Evolutionary conservation across 805 yeast species (phyloP).

Genomic region (Wickerhamiella shivajii): DNA sequence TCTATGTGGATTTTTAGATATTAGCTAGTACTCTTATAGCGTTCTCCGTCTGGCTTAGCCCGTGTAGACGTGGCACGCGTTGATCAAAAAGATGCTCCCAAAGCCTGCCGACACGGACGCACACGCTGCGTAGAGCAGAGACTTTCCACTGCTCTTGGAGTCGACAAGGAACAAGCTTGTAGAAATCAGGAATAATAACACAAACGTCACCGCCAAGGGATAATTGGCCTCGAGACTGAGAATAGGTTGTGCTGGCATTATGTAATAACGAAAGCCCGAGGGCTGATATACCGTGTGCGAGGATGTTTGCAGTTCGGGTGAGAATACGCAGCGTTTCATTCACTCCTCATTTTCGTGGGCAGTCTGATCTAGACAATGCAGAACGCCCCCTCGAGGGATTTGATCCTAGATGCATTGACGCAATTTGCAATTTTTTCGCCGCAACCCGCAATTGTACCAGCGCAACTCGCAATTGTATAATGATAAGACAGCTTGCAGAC

Average conservation of each 20-base stretch:
- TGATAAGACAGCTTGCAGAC: too few relatives aligned
- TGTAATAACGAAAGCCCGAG: too few relatives aligned
- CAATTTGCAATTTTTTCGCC: too few relatives aligned
- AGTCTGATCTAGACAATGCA: too few relatives aligned
- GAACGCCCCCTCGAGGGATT: too few relatives aligned
- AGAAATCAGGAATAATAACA: conserved; percentile 14
- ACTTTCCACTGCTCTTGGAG: conserved; percentile 15
- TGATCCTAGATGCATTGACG: too few relatives aligned
- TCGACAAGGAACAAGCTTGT: conserved; percentile 16
- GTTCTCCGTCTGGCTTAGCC: conserved; percentile 15
- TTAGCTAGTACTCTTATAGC: conserved; percentile 3
- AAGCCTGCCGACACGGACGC: conserved; percentile 27
- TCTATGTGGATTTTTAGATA: neutral
- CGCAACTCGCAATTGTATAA: too few relatives aligned
- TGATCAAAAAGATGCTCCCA: conserved; percentile 29
- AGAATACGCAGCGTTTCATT: too few relatives aligned
- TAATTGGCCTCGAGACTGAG: conserved; percentile 18
- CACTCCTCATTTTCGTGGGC: too few relatives aligned
- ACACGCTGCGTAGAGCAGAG: conserved; percentile 20
- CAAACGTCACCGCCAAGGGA: conserved; percentile 13
- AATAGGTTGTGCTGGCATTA: conserved; percentile 16
- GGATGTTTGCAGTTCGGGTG: too few relatives aligned
- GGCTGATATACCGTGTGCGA: too few relatives aligned
- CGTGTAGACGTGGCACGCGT: conserved; percentile 35
- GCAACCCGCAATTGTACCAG: too few relatives aligned